phyloP scores from a whole-genome alignment of 345 rosid species.

The Boechera divaricarpa region DNA sequence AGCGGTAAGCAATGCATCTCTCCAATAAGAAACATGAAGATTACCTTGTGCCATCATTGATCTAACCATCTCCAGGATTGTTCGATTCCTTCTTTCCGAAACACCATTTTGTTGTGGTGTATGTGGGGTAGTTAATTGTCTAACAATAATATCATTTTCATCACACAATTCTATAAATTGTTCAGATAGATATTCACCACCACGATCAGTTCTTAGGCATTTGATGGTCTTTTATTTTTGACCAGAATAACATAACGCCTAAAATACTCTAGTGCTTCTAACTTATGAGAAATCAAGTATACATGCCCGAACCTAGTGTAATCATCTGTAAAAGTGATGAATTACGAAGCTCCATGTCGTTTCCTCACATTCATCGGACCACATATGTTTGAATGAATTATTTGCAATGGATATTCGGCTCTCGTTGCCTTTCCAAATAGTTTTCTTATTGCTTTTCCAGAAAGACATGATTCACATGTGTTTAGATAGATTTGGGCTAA shows the following conservation, averaged over 20 bases:
- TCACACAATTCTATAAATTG: not conserved
- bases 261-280: not conserved
- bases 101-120: slow-evolving; percentile 7
- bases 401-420: not conserved
- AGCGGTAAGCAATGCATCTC: too few relatives aligned
- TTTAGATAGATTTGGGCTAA: not conserved
- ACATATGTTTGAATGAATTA: not conserved
- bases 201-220: not conserved
- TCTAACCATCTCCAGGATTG: too few relatives aligned
- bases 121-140: not conserved
- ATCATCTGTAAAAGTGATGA: not conserved
- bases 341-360: not conserved
- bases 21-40: too few relatives aligned
- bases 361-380: not conserved
- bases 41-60: too few relatives aligned
- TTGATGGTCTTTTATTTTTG: not conserved
- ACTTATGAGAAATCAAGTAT: not conserved
- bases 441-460: too few relatives aligned
- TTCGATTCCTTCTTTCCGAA: not conserved
- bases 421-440: not conserved
- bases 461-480: not conserved
- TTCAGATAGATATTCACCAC: not conserved
- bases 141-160: not conserved
- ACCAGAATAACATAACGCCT: not conserved
- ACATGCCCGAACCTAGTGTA: not conserved